These are phyloP conservation scores for Cytospora schulzeri DNA, from an alignment of 2,329 filamentous ascomycete genomes.

Conservation along the genomic window DNA sequence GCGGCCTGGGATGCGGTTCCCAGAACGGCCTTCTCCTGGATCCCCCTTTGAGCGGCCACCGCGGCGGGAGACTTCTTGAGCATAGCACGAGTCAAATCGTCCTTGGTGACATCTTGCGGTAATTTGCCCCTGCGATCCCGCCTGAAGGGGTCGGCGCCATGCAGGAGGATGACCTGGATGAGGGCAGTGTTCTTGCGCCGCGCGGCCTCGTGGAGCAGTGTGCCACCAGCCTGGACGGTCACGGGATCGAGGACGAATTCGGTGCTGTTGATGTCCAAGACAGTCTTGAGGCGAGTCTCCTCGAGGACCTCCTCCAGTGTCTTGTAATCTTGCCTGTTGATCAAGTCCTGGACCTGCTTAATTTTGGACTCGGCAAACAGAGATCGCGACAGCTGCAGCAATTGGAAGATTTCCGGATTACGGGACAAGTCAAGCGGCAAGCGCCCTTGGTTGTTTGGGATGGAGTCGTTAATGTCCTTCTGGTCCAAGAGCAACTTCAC, in stretches of 20 bases:
- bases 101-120: slow-evolving; percentile 93
- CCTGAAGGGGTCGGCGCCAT: slow-evolving; percentile 94
- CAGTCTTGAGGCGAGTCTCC: slow-evolving; percentile 81
- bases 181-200: slow-evolving; percentile 83
- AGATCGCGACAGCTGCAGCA: slow-evolving; percentile 86
- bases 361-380: slow-evolving; percentile 87
- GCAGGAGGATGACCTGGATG: slow-evolving; percentile 86
- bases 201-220: slow-evolving; percentile 89
- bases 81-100: slow-evolving; percentile 84
- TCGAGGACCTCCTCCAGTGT: slow-evolving; percentile 77
- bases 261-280: slow-evolving; percentile 88
- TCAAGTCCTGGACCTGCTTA: slow-evolving; percentile 78
- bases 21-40: slow-evolving; percentile 95
- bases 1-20: slow-evolving; percentile 64
- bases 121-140: slow-evolving; percentile 94
- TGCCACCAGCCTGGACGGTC: slow-evolving; percentile 83
- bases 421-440: slow-evolving; percentile 85
- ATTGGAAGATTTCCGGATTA: slow-evolving; percentile 93
- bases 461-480: slow-evolving; percentile 82
- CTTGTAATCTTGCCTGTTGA: slow-evolving; percentile 73
- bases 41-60: slow-evolving; percentile 88
- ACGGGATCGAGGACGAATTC: slow-evolving; percentile 81
- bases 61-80: slow-evolving; percentile 94
- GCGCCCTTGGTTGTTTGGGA: slow-evolving; percentile 82
- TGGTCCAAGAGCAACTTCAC: slow-evolving; percentile 84